Conservation (phyloP, 129 eudicot species). For the Tagetes erecta region DNA sequence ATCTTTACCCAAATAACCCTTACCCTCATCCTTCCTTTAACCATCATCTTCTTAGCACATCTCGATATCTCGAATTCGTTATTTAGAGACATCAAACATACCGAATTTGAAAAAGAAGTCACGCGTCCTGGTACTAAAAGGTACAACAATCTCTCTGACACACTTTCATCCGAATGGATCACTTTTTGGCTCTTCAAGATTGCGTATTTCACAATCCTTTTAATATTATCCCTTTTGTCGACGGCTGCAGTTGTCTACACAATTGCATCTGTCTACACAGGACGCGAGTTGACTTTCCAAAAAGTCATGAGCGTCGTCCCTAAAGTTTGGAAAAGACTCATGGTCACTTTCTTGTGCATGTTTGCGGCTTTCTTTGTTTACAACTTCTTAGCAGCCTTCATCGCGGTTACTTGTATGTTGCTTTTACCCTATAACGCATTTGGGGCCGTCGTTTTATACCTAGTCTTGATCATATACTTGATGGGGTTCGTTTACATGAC, state of each 20-base stretch:
- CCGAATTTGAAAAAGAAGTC: constrained; percentile 26
- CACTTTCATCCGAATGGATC: constrained; percentile 34
- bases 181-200: constrained; percentile 31
- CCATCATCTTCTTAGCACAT: constrained; percentile 52
- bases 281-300: constrained; percentile 23
- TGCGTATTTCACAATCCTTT: constrained; percentile 36
- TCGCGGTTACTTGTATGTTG: constrained; percentile 11
- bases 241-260: constrained; percentile 68
- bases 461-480: constrained; percentile 31
- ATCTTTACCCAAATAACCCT: constrained; percentile 61
- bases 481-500: constrained; percentile 55
- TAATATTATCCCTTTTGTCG: constrained; percentile 57
- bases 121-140: constrained; percentile 27
- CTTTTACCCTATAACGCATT: constrained; percentile 2
- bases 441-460: not conserved
- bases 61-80: constrained; percentile 36
- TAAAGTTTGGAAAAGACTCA: constrained; percentile 60
- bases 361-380: constrained; percentile 43
- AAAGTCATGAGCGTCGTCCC: constrained; percentile 44
- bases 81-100: constrained; percentile 17
- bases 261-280: constrained; percentile 46
- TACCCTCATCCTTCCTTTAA: constrained; percentile 60
- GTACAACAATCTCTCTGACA: constrained; percentile 27
- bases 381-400: constrained; percentile 24
- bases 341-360: constrained; percentile 55